Evolutionary conservation across 2,329 filamentous ascomycete genomes (phyloP), one percentile per base, ranked within the genome.

Genomic region (Lizonia empirigonia): DNA sequence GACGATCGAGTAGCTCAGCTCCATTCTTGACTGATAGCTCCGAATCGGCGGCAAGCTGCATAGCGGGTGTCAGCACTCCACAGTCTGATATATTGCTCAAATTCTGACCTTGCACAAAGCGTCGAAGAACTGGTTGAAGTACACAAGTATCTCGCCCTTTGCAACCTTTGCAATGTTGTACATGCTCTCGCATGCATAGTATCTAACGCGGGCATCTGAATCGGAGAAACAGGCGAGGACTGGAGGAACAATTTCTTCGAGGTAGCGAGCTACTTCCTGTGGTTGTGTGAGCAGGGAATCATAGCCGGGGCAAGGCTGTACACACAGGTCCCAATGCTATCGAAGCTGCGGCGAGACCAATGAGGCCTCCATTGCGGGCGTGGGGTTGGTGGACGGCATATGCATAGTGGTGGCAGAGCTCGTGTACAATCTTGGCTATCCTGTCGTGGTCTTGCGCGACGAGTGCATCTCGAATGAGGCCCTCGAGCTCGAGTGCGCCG

Each of bases 151-250:
- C 75, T 99, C 94, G 29, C 95, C 94, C 76, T 99, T 99, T 54
- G 93, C 94, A 38, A 99, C 94, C 77, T 99, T 99, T 69, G 94
- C 92, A 70, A 99, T 99, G 75, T 99, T 99, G 78, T 99, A 99
- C 94, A 99, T 99, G 74, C 92, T 95, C 78, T 99, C 94, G 76
- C 94, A 99, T 19, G 94, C 94, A 76, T 99, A 99, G 74, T 99
- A 99, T 59, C 94, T 85, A 24, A 97, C 94, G 51, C 94, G 85
- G 22, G 94, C 92, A 87, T 99, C 94, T 78, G 97, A 94, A 64
- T 99, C 95, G 50, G 90, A 90, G 75, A 99, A 99, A 79, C 95
- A 99, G 44, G 94, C 94, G 36, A 99, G 82, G 5, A 99, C 94
- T 3, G 95, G 95, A 36, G 93, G 93, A 0, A 99, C 93, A 63